Base-by-base conservation (phyloP, 768 basidiomycete species). In the Mycena indigotica region DNA sequence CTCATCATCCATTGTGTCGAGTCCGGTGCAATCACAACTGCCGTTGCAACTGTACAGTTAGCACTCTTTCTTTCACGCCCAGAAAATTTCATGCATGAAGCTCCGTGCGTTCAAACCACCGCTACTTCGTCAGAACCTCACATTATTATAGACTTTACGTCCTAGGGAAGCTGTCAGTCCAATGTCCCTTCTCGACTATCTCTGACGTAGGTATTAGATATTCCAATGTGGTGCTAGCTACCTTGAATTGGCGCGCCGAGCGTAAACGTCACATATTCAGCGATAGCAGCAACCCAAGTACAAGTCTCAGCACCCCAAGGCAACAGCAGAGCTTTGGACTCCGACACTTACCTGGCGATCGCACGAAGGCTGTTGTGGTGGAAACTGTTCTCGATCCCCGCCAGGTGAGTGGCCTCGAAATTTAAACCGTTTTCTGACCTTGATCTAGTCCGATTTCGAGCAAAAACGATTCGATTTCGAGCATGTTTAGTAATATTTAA, bases 1-100 rank as follows among this genome's bases (percentile, higher is more conserved):
- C 57, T 62, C 8, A 62, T 62, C 16, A 35, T 30, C 13, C 26
- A 59, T n/a, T 44, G 40, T 19, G 58, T 56, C 12, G 50, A 59
- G 25, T 59, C 58, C 12, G 61, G 61, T 28, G 48, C 55, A 3
- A 32, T 62, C 5, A 59, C 61, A 2, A 28, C 50, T n/a, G 40
- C 60, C 8, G 45, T 32, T 5, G 61, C 61, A 5, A 26, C 39
- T 21, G 5, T 28, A 0, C 53, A 62, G 3, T 24, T 62, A 5
- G 38, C 50, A 2, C 54, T 62, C 3, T 62, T 62, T 30, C 29
- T 62, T 13, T 2, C 28, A 5, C 58, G 23, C 30, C 46, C 57
- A 5, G 10, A 28, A 19, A 55, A 53, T 28, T 39, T 50, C 17
- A 32, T 62, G 6, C 53, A 58, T 41, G 23, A 40, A 12, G 16